phyloP scores from a whole-genome alignment of 2,329 filamentous ascomycete species.

The Penicillium psychrosexuale region DNA sequence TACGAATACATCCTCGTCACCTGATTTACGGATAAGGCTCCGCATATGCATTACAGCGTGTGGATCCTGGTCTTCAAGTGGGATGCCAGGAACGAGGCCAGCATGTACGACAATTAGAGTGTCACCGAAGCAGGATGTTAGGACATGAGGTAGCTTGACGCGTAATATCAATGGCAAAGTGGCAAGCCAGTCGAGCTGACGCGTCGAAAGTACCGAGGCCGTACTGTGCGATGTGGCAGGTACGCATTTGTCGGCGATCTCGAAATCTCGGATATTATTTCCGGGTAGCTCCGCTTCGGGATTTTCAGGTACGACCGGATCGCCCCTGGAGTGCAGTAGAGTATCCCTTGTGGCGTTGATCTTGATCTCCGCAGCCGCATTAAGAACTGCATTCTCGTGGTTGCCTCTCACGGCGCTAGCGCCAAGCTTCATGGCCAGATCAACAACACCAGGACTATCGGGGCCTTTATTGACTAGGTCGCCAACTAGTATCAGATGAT shows the following conservation, averaged over 20 bases:
- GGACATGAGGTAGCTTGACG: conserved; percentile 10
- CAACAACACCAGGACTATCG: conserved; percentile 21
- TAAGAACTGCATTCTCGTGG: conserved; percentile 25
- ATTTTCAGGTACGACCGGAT: neutral
- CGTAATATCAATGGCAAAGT: conserved; percentile 21
- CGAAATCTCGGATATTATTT: neutral
- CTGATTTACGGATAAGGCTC: conserved; percentile 7
- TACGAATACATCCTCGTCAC: neutral
- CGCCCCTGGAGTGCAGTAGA: no score
- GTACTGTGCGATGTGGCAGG: conserved; percentile 7
- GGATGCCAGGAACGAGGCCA: conserved; percentile 17
- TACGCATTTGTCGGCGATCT: neutral
- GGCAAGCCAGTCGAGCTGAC: conserved; percentile 21
- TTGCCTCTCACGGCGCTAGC: conserved; percentile 26
- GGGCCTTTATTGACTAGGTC: conserved; percentile 24
- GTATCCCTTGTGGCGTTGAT: neutral
- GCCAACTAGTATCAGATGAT: conserved; percentile 21
- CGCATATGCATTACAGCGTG: conserved; percentile 21
- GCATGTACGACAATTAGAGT: conserved; percentile 20
- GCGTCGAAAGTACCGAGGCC: conserved; percentile 11
- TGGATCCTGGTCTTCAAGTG: conserved; percentile 19
- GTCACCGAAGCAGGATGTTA: conserved; percentile 8
- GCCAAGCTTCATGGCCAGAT: conserved; percentile 20
- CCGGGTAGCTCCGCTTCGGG: neutral
- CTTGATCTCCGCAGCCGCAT: conserved; percentile 16